A percentile compares a stretch with the other conserved stretches of the same genome.
phyloP scores from a whole-genome alignment of 805 yeast species.

The Cyberlindnera amylophila region DNA sequence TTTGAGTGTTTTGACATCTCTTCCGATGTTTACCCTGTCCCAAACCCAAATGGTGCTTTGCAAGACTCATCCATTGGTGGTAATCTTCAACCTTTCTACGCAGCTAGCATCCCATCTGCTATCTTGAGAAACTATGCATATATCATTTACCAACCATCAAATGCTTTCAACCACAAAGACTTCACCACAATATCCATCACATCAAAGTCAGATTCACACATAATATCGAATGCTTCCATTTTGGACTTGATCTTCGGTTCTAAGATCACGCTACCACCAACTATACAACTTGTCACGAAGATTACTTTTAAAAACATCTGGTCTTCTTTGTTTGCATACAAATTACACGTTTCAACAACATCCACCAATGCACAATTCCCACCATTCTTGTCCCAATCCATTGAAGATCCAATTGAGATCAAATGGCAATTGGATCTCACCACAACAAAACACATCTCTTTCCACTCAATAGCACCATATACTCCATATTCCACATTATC shows the following conservation, averaged over 20 bases:
- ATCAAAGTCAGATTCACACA: not conserved
- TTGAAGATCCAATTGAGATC: constrained; percentile 62
- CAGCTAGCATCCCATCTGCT: constrained; percentile 39
- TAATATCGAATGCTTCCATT: constrained; percentile 4
- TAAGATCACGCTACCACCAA: constrained; percentile 35
- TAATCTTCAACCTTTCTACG: constrained; percentile 42
- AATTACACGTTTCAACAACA: constrained; percentile 22
- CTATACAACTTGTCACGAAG: constrained; percentile 39
- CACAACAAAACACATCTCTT: constrained; percentile 35
- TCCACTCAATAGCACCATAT: constrained; percentile 69
- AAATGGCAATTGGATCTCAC: constrained; percentile 69
- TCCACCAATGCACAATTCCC: constrained; percentile 33
- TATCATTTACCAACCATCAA: constrained; percentile 43
- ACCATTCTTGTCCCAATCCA: constrained; percentile 67
- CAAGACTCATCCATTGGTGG: constrained; percentile 57
- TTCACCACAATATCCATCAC: constrained; percentile 11
- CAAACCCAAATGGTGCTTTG: constrained; percentile 40
- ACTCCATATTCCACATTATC: constrained; percentile 43
- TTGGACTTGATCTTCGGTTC: constrained; percentile 23
- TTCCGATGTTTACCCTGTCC: constrained; percentile 39
- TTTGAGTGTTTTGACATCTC: constrained; percentile 43
- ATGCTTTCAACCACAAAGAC: not conserved
- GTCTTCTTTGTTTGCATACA: constrained; percentile 59
- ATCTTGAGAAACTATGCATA: constrained; percentile 43
- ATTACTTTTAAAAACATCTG: constrained; percentile 53